phyloP scores from a whole-genome alignment of 202 grass and related monocot species.

The Carex arenaria region DNA sequence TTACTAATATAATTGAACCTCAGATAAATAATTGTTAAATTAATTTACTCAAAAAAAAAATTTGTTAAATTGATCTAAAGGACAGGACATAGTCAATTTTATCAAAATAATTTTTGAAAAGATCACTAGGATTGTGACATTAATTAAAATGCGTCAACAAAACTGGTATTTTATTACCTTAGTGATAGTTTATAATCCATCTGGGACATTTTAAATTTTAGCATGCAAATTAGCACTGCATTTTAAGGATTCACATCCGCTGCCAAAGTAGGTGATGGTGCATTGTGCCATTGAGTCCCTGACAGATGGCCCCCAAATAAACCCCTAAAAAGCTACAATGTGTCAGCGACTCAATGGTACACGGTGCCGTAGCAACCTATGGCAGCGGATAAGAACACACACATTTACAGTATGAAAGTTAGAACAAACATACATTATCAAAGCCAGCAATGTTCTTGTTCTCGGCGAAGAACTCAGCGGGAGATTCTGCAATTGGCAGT shows the following conservation, averaged over 20 bases:
- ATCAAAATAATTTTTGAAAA: neutral
- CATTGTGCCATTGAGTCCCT: neutral
- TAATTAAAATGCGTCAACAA: neutral
- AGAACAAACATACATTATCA: slow-evolving; percentile 68
- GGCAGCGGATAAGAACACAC: neutral
- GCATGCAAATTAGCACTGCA: neutral
- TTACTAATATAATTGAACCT: neutral
- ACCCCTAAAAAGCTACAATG: neutral
- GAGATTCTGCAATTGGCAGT: slow-evolving; percentile 63
- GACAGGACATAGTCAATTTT: neutral
- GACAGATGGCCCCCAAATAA: neutral
- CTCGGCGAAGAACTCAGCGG: slow-evolving; percentile 90
- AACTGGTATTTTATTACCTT: neutral
- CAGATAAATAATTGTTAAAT: neutral
- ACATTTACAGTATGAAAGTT: neutral
- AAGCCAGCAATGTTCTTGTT: slow-evolving; percentile 98
- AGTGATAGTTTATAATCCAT: neutral
- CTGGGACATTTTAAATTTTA: neutral
- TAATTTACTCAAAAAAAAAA: too few species aligned
- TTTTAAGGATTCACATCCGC: neutral
- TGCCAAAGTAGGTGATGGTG: neutral
- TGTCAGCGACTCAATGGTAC: neutral
- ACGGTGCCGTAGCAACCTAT: neutral
- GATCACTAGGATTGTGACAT: neutral
- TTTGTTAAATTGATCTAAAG: neutral